Conservation (phyloP, 371 early-diverging fungal genomes). For the Mortierella sp. region DNA sequence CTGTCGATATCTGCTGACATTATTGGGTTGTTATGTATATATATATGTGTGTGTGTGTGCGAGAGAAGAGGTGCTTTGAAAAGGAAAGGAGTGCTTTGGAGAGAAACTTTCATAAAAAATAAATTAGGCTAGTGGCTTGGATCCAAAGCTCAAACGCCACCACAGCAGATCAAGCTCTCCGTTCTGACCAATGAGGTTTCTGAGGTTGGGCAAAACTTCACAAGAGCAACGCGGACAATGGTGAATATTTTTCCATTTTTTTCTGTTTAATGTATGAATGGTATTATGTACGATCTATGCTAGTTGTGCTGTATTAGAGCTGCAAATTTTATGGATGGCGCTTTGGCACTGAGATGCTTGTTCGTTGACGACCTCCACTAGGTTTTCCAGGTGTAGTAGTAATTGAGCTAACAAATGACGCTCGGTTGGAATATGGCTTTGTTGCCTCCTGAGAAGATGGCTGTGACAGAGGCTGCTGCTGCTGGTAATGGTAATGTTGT, state of each 20-base stretch:
- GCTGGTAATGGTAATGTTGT: conserved; percentile 4
- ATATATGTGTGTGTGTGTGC: background rate
- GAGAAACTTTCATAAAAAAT: too few species aligned
- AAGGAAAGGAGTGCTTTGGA: too few species aligned
- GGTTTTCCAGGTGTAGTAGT: conserved; percentile 29
- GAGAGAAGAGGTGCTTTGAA: background rate
- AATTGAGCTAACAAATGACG: conserved; percentile 51
- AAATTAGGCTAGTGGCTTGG: too few species aligned
- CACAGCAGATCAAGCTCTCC: too few species aligned
- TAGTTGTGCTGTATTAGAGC: background rate
- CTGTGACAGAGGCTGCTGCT: background rate
- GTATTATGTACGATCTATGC: conserved; percentile 1
- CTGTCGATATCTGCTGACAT: conserved; percentile 11
- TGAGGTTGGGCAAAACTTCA: too few species aligned
- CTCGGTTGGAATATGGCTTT: conserved; percentile 30
- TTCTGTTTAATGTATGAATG: background rate
- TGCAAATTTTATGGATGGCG: conserved; percentile 9
- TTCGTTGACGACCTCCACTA: conserved; percentile 43
- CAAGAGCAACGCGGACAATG: too few species aligned
- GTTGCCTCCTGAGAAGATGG: background rate
- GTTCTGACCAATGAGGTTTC: too few species aligned
- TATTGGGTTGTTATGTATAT: background rate
- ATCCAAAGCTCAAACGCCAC: too few species aligned
- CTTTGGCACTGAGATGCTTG: conserved; percentile 44
- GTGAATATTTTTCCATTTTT: background rate